These are phyloP conservation scores for Pseudogymnoascus sp. DNA, from an alignment of 2,329 filamentous ascomycete species.

Conservation along the genomic window DNA sequence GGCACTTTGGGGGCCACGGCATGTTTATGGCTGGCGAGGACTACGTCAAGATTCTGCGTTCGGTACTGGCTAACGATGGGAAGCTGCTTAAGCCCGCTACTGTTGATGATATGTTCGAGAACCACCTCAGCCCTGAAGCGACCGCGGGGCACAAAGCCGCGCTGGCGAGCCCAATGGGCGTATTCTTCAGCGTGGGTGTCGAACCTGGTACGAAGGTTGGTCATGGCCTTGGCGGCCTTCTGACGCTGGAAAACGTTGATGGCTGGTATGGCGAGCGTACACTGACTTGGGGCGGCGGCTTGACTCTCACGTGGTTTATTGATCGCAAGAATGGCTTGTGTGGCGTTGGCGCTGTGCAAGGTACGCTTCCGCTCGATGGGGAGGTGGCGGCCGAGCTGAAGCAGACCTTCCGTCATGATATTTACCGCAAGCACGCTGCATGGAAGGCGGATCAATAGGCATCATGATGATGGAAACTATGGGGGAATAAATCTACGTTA, in stretches of 20 bases:
- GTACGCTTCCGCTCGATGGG: conserved; percentile 29
- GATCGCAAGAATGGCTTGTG: conserved; percentile 40
- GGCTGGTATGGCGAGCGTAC: conserved; percentile 37
- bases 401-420: conserved; percentile 34
- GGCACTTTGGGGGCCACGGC: conserved; percentile 29
- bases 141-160: conserved; percentile 22
- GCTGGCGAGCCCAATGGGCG: conserved; percentile 26
- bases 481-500: neutral
- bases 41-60: conserved; percentile 36
- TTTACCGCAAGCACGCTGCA: conserved; percentile 32
- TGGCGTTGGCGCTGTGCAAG: conserved; percentile 34
- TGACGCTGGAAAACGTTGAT: conserved; percentile 34
- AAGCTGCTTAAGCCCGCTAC: conserved; percentile 35
- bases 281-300: conserved; percentile 38
- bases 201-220: conserved; percentile 28
- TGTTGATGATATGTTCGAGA: conserved; percentile 30
- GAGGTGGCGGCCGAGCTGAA: conserved; percentile 28
- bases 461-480: neutral
- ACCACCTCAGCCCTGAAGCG: conserved; percentile 26
- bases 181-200: conserved; percentile 31
- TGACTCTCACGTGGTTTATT: conserved; percentile 40
- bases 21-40: conserved; percentile 29
- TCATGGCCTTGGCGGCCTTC: conserved; percentile 34
- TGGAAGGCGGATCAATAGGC: conserved; percentile 24
- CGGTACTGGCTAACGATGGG: conserved; percentile 40